phyloP scores from a whole-genome alignment of 768 basidiomycete genomes.

The Hemileccinum impolitum region DNA sequence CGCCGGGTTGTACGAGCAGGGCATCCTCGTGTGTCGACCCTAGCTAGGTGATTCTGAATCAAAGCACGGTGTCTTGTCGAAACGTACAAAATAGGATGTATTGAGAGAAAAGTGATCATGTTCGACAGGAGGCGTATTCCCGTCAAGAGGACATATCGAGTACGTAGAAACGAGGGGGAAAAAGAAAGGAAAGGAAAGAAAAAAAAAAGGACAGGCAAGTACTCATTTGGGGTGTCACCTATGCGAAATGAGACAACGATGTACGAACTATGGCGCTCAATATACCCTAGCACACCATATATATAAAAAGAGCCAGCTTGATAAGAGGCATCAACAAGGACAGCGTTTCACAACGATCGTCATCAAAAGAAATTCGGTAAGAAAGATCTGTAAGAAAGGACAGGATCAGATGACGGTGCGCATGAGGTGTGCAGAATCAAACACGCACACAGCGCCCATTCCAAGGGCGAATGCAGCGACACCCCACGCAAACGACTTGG shows the following conservation, averaged over 20 bases:
- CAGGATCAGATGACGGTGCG: conserved; percentile 1
- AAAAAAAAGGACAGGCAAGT: neutral
- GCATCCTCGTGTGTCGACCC: conserved; percentile 49
- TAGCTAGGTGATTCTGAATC: too few species aligned
- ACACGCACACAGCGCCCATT: conserved; percentile 72
- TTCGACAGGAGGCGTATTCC: too few species aligned
- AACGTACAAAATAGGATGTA: conserved; percentile 13
- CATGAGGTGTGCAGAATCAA: neutral
- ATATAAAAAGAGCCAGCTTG: conserved; percentile 4
- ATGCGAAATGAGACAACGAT: conserved; percentile 7
- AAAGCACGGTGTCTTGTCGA: too few species aligned
- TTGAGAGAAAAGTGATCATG: neutral
- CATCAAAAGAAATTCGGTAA: conserved; percentile 60
- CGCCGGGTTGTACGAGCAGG: conserved; percentile 56
- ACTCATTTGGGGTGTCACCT: conserved; percentile 15
- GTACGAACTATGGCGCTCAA: conserved; percentile 7
- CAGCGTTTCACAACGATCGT: conserved; percentile 7
- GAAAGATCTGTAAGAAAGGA: conserved; percentile 39
- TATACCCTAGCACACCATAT: conserved; percentile 20
- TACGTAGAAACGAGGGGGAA: neutral
- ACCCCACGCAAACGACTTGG: conserved; percentile 81
- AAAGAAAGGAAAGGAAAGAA: neutral
- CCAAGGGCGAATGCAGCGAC: conserved; percentile 81
- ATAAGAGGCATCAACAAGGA: neutral
- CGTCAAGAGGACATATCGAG: conserved; percentile 1